phyloP scores from a whole-genome alignment of 768 basidiomycete species.

The Leucocoprinus leucothites region DNA sequence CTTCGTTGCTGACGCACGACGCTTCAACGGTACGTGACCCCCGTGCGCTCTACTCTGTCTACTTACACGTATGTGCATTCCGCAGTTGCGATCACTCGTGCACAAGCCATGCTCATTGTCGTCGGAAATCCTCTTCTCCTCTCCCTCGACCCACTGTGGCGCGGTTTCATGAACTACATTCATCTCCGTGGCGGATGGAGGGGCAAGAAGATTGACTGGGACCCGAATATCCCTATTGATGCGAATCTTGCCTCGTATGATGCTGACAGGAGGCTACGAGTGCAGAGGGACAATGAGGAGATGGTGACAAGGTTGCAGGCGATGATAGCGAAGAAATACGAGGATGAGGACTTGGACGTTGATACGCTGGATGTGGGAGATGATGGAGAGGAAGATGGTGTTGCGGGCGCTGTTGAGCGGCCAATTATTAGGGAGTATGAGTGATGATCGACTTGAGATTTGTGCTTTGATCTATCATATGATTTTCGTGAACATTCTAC shows the following conservation, averaged over 20 bases:
- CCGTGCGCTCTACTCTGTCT: not conserved
- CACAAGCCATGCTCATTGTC: slow-evolving; percentile 59
- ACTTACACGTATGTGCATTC: not conserved
- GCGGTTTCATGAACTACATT: slow-evolving; percentile 56
- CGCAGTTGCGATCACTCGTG: slow-evolving; percentile 64
- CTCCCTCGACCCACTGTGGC: slow-evolving; percentile 58
- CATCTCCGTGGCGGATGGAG: slow-evolving; percentile 48
- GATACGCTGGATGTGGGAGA: slow-evolving; percentile 19
- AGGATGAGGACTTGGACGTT: slow-evolving; percentile 24
- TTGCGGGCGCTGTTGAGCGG: slow-evolving; percentile 25
- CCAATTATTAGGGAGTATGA: slow-evolving; percentile 30
- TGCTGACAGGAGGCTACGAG: slow-evolving; percentile 22
- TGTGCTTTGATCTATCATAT: not conserved
- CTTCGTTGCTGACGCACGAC: slow-evolving; percentile 52
- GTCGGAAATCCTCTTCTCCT: slow-evolving; percentile 60
- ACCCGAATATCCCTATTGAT: slow-evolving; percentile 28
- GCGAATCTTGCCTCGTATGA: slow-evolving; percentile 31
- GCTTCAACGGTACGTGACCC: slow-evolving; percentile 48
- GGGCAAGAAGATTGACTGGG: slow-evolving; percentile 36
- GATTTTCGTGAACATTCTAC: too few relatives aligned
- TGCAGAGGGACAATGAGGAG: slow-evolving; percentile 34
- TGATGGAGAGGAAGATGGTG: slow-evolving; percentile 24
- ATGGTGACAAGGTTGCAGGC: slow-evolving; percentile 30
- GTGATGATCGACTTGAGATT: slow-evolving; percentile 14
- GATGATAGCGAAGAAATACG: slow-evolving; percentile 28